Conservation (phyloP, 2,329 filamentous ascomycete genomes). For the Colletotrichum sp. region DNA sequence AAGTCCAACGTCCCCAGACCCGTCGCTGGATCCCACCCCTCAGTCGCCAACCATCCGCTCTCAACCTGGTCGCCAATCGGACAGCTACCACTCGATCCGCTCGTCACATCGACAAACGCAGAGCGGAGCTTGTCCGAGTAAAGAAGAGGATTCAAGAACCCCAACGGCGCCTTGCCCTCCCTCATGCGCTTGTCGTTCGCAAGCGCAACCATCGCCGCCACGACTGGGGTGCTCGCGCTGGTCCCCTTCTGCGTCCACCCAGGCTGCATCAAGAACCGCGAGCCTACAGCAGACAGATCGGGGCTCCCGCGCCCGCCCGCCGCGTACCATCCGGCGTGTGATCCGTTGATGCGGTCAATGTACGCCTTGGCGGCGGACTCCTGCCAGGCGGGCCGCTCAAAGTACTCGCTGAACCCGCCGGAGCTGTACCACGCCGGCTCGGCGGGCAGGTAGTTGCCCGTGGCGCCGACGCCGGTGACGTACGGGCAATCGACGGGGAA, state of each 20-base stretch:
- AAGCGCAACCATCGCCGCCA: slow-evolving; percentile 46
- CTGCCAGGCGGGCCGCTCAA: slow-evolving; percentile 47
- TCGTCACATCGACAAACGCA: neutral
- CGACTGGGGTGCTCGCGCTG: slow-evolving; percentile 43
- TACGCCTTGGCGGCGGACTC: slow-evolving; percentile 39
- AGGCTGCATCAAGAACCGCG: slow-evolving; percentile 50
- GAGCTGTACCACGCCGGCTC: slow-evolving; percentile 38
- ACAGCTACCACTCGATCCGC: neutral
- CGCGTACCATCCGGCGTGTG: slow-evolving; percentile 51
- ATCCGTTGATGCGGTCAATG: slow-evolving; percentile 42
- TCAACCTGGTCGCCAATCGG: neutral
- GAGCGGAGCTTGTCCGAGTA: slow-evolving; percentile 28
- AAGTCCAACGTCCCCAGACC: slow-evolving; percentile 2
- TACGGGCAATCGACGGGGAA: slow-evolving; percentile 53
- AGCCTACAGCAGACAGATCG: slow-evolving; percentile 52
- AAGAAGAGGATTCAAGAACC: slow-evolving; percentile 50
- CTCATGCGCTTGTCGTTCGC: slow-evolving; percentile 47
- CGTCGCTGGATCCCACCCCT: neutral
- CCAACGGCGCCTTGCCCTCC: slow-evolving; percentile 38
- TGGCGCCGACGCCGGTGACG: slow-evolving; percentile 34
- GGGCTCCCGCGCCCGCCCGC: slow-evolving; percentile 48
- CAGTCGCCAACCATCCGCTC: neutral
- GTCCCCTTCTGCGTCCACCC: slow-evolving; percentile 29
- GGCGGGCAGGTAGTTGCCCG: slow-evolving; percentile 34
- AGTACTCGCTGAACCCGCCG: slow-evolving; percentile 54